Evolutionary conservation across 768 basidiomycete species (phyloP), one percentile per base, ranked within the genome.

Genomic region (Cyathus striatus): DNA sequence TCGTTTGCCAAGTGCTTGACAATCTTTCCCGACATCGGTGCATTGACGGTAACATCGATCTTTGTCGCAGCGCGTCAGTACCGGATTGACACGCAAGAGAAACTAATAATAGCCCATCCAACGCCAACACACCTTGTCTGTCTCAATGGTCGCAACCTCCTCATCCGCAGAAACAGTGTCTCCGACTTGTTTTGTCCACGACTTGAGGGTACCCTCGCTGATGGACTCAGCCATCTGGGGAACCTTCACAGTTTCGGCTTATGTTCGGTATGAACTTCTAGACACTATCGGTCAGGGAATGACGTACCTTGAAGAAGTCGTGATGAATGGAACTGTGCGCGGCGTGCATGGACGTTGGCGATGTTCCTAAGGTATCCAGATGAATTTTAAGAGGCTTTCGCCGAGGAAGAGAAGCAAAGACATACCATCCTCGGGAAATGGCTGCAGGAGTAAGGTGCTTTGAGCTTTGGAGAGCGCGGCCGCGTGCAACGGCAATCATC

Each of bases 141-240:
- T 99, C 70, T 98, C 95, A 51, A 98, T 97, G 35, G 92, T 95
- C 13, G 92, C 95, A 33, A 99, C 76, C 69, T 99, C 95, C 68
- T 98, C 95, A 60, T 98, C 95, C 22, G 73, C 84, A 59, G 83
- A 78, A 43, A 98, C 93, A 45, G 70, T 76, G 60, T 99, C 95
- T 12, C 95, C 95, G 40, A 88, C 83, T 65, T 94, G 79, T 70
- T 97, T 97, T 52, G 78, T 73, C 91, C 92, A 99, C 21, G 87
- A 74, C 69, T 93, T 96, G 40, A 99, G 73, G 4, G 95, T 98
- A 25, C 95, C 95, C 64, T 99, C 95, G 26, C 90, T 90, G 65
- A 98, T 97, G 48, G 94, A 97, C 62, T 97, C 94, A 21, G 95
- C 90, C 91, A 97, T 95, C 64, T 92, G 88, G 14, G 93, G 93